A percentile compares a stretch with the other conserved stretches of the same genome.
These are phyloP conservation scores for Acer negundo DNA, from an alignment of 345 rosid species.

Conservation along the genomic window DNA sequence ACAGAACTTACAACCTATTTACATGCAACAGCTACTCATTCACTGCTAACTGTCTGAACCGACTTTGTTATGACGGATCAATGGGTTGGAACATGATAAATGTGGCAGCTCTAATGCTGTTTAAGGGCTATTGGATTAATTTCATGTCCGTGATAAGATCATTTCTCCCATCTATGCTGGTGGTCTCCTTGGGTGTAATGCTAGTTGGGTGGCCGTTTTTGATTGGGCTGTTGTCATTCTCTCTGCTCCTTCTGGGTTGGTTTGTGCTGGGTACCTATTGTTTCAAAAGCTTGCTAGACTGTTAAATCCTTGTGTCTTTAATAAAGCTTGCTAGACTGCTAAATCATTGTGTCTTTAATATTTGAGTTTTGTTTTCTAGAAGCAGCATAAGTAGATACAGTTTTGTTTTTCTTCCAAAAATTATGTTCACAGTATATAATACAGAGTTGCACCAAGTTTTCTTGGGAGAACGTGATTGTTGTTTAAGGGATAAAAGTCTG, in stretches of 20 bases:
- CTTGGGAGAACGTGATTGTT: not conserved
- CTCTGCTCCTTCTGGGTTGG: constrained; percentile 69
- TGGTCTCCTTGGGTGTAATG: constrained; percentile 51
- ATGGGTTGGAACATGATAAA: constrained; percentile 92
- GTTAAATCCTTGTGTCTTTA: constrained; percentile 30
- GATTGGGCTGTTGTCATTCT: constrained; percentile 66
- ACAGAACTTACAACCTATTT: constrained; percentile 82
- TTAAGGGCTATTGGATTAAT: constrained; percentile 71
- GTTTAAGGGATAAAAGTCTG: not conserved
- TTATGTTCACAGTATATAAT: constrained; percentile 21
- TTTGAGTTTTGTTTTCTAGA: constrained; percentile 14
- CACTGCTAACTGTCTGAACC: constrained; percentile 75
- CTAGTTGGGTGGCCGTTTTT: constrained; percentile 85
- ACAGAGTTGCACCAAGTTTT: constrained; percentile 2
- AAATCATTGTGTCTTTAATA: constrained; percentile 18
- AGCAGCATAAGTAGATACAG: constrained; percentile 2
- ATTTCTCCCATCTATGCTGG: constrained; percentile 70
- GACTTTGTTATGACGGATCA: constrained; percentile 65
- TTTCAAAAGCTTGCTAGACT: constrained; percentile 52
- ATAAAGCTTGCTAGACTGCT: constrained; percentile 50
- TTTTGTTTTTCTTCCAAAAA: constrained; percentile 7
- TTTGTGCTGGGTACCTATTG: constrained; percentile 69
- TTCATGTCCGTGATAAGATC: constrained; percentile 60
- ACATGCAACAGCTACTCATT: constrained; percentile 93
- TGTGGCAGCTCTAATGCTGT: constrained; percentile 60